Percentiles rank a stretch among this genome's conserved stretches.
Conservation (phyloP, 108 stramenopile species). For the Nitzschia palea region DNA sequence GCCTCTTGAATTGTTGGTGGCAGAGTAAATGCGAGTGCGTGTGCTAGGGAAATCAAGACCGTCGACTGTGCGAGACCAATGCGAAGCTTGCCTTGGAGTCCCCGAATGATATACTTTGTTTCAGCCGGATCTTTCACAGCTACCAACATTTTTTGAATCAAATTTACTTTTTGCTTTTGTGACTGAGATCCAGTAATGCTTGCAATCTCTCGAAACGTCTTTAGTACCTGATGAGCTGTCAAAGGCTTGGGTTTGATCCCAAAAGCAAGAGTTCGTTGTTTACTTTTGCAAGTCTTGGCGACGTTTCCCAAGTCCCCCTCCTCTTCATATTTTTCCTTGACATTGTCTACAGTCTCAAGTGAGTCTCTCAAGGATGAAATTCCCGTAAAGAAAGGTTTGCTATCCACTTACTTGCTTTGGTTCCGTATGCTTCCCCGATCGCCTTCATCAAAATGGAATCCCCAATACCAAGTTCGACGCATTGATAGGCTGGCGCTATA, state of each 20-base stretch:
- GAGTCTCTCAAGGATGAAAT: too few relatives aligned
- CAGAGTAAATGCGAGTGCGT: conserved; percentile 76
- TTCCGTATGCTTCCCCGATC: conserved; percentile 85
- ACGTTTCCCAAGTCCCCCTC: conserved; percentile 96
- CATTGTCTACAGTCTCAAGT: conserved; percentile 20
- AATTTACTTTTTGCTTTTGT: conserved; percentile 91
- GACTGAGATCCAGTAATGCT: conserved; percentile 79
- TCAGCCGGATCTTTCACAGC: conserved; percentile 68
- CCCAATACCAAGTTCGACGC: conserved; percentile 97
- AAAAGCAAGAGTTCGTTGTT: conserved; percentile 88
- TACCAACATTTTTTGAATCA: conserved; percentile 92
- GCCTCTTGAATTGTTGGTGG: conserved; percentile 40
- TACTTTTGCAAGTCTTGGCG: conserved; percentile 77
- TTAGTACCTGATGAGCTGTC: conserved; percentile 52
- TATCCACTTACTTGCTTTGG: conserved; percentile 34
- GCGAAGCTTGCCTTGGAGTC: conserved; percentile 97
- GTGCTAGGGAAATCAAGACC: conserved; percentile 93
- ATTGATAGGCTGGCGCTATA: conserved; percentile 94
- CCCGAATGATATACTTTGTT: conserved; percentile 96
- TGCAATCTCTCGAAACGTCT: conserved; percentile 76
- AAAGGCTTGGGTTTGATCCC: conserved; percentile 72
- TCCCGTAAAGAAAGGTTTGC: too few relatives aligned
- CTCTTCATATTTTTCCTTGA: conserved; percentile 82
- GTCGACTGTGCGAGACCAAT: conserved; percentile 96
- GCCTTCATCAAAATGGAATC: conserved; percentile 95